phyloP scores from a whole-genome alignment of 208 protist genomes.

The Strigomonas culicis region DNA sequence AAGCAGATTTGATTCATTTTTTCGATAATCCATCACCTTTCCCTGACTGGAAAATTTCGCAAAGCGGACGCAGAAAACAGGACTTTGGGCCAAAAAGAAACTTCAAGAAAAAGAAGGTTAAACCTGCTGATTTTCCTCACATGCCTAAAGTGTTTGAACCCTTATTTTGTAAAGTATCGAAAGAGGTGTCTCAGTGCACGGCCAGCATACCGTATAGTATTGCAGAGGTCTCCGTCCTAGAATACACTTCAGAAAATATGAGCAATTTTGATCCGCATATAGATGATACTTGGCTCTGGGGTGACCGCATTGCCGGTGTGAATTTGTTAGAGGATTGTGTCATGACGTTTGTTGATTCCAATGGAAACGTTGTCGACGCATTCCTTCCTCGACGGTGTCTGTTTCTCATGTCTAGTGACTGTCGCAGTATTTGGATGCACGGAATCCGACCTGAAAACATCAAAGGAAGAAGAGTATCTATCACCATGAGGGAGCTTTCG shows the following conservation, averaged over 20 bases:
- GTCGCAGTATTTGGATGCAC: conserved; percentile 84
- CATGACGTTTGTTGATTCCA: conserved; percentile 79
- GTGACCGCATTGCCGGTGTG: conserved; percentile 69
- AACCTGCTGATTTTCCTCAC: conserved; percentile 27
- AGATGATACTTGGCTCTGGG: conserved; percentile 92
- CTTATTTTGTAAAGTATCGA: conserved; percentile 28
- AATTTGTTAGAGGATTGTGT: conserved; percentile 63
- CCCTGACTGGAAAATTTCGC: conserved; percentile 70
- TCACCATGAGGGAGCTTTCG: conserved; percentile 78
- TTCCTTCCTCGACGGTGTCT: conserved; percentile 62
- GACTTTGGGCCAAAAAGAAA: conserved; percentile 82
- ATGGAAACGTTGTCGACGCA: conserved; percentile 49
- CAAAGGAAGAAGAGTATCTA: conserved; percentile 59
- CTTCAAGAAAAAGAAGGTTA: conserved; percentile 87
- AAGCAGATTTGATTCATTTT: conserved; percentile 40
- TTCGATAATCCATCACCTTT: conserved; percentile 61
- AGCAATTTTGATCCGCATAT: conserved; percentile 88
- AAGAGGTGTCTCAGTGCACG: conserved; percentile 25
- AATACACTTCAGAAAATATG: conserved; percentile 49
- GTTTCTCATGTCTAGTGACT: conserved; percentile 70
- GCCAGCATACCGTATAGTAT: conserved; percentile 27
- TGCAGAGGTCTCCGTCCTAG: conserved; percentile 69
- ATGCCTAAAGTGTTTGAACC: conserved; percentile 58
- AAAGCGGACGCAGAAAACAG: conserved; percentile 85
- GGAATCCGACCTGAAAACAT: conserved; percentile 73